Base-by-base conservation (phyloP, 2,329 filamentous ascomycete species). In the Didymella exigua region DNA sequence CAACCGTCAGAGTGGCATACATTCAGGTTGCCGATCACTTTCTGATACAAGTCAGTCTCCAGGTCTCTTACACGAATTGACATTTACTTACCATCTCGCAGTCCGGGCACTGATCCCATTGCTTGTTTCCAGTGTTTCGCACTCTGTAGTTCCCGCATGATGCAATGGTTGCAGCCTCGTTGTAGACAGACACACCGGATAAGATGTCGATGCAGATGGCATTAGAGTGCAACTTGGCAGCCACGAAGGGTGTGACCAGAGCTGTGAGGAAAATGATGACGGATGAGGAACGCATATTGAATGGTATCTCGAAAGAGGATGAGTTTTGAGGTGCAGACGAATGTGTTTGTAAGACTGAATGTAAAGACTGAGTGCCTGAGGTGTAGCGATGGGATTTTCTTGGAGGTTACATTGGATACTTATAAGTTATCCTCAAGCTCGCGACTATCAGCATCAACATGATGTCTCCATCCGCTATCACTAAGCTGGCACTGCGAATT, bases 31-130 rank as follows among this genome's bases (percentile, higher is more conserved):
- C 61, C 60, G 10, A 61, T 51, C n/a, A 56, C 40, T 23, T 27
- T 58, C 62, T 67, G 38, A 9, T 19, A 13, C 3, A 23, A 4
- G 5, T 48, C 13, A 52, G 19, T 49, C 3, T 37, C 10, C 26
- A 19, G 16, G 33, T 5, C 13, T 14, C 2, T 10, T 9, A 19
- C 16, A 16, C 5, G 16, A 3, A 10, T 6, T 9, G 3, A 18
- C 3, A n/a, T 7, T 8, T 2, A 41, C 55, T 61, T 56, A 66
- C 68, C 49, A 68, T 61, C 2, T 38, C 44, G 52, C 69, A 72
- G 42, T 72, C 69, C 5, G 68, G 65, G 49, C 69, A 72, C 2
- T 45, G 46, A 43, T 71, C 63, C 68, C 68, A 71, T 18, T 63
- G 59, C 29, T 70, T 40, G 31, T 27, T 14, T 24, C 69, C 69